Conservation (phyloP, 495 filamentous ascomycete genomes). For the Podospora sp. region DNA sequence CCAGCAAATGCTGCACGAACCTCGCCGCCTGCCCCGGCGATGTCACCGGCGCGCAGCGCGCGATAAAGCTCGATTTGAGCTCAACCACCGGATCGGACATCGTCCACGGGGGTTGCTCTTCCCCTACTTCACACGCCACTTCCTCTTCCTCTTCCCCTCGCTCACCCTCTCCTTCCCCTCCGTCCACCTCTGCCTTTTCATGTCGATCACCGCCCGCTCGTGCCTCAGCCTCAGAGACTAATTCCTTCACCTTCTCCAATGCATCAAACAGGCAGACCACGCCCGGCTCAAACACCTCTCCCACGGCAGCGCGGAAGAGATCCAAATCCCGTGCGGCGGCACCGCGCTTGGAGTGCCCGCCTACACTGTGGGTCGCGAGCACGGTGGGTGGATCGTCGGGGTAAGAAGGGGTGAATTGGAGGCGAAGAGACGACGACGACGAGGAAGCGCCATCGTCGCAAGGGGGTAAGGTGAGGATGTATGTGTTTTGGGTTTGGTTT, state of each 20-base stretch:
- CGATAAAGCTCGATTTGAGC: constrained; percentile 87
- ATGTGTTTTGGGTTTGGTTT: constrained; percentile 31
- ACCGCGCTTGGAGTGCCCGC: constrained; percentile 62
- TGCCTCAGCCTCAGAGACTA: constrained; percentile 10
- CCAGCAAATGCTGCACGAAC: constrained; percentile 71
- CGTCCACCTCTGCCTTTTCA: not conserved
- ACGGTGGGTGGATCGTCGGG: constrained; percentile 69
- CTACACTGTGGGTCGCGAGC: constrained; percentile 65
- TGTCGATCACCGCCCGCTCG: constrained; percentile 12
- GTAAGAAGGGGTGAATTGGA: constrained; percentile 72
- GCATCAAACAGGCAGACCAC: constrained; percentile 87
- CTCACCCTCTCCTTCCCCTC: constrained; percentile 5
- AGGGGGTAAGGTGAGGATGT: constrained; percentile 55
- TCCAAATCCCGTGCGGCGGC: constrained; percentile 67
- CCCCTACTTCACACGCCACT: too few relatives aligned
- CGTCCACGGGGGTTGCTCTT: constrained; percentile 63
- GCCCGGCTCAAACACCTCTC: constrained; percentile 67
- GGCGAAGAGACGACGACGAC: constrained; percentile 51
- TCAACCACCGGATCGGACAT: constrained; percentile 72
- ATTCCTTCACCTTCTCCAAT: constrained; percentile 63
- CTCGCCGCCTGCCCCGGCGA: constrained; percentile 67
- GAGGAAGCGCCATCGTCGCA: constrained; percentile 18
- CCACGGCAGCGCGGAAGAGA: constrained; percentile 66
- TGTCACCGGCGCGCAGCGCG: constrained; percentile 66
- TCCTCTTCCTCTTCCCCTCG: not conserved